Base-by-base conservation (phyloP, 257 asterid species). In the Penstemon newberryi region DNA sequence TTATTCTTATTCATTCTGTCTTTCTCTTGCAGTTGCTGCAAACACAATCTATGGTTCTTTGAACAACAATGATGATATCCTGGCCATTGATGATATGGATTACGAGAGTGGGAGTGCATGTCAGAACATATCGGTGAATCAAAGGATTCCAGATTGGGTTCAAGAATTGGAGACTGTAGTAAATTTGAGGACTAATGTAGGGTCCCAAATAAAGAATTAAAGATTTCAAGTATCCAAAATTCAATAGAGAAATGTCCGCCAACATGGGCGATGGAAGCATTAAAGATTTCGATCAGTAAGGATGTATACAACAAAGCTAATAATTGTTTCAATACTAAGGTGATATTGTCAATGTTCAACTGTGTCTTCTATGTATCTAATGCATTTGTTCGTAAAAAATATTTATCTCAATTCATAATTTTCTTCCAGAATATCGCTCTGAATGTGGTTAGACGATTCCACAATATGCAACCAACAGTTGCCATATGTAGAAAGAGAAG, bases 271-370 rank as follows among this genome's bases (percentile, higher is more conserved):
- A 85, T 60, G 75, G 61, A 71, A 66, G 43, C 51, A 42, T 72
- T 85, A 80, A 80, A 73, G 66, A 78, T 78, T 68, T 82, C 90
- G 5, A 80, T 84, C 47, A 82, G 90, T 59, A 85, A 80, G 70
- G 86, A 80, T 53, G 87, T 85, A 6, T 85, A 85, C 70, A 82
- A 85, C 87, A 42, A 85, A 85, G 87, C 86, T 84, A 74, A 70
- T 63, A 39, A 25, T 2, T 25, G 33, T 25, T 1, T 1, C 33
- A 25, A 25, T 25, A 25, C 33, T 25, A 25, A 25, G 33, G 33
- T 25, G 33, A 25, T 25, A 7, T 39, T 43, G 42, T 58, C 45
- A 47, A 13, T 54, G 25, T 42, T 38, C 46, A 39, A 37, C 55
- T 39, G 2, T 37, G 40, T 68, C 40, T 61, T 33, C 15, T 19